Evolutionary conservation across 1,284 basidiomycete species (phyloP), one percentile per base, ranked within the genome.

Genomic region (Testicularia cyperi): DNA sequence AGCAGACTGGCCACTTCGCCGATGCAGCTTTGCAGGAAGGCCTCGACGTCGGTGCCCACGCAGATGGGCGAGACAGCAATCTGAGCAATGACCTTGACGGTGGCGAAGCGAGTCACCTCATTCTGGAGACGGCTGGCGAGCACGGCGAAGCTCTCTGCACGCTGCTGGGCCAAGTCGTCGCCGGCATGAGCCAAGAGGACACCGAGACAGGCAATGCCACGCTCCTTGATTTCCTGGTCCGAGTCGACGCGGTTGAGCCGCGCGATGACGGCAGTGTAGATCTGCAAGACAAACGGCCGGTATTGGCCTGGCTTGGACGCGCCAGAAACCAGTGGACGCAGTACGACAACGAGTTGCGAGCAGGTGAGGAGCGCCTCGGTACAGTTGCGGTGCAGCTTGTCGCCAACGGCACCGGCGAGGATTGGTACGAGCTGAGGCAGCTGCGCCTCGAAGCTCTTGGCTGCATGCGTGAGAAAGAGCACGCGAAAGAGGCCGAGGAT

Each of bases 141-240:
- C 43, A 96, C 85, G 5, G 83, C 83, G 33, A 83, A 74, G 20
- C 75, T 75, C 4, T 70, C 67, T 4, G 64, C 43, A 35, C 77
- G 77, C 29, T 67, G 53, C n/a, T 79, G 75, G 0, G 70, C 64
- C 13, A 83, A 68, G 14, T 84, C 79, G 39, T 91, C 89, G 0
- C 88, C 87, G 9, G 90, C 89, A 60, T 85, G 86, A 26, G 90
- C 83, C 82, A 96, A 88, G 5, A 97, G 78, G 68, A 90, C 87
- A 1, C 88, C 90, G 26, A 96, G 82, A 31, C 84, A 85, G 24
- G 86, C 84, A 68, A 97, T 86, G 0, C 90, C 90, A 57, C 83
- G 85, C 26, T 84, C 82, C 29, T 90, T 85, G 24, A 98, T 90
- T 61, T 96, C 91, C 10, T 89, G 86, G 75, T 97, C 94, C 4